A percentile compares a stretch with the other conserved stretches of the same genome.
Conservation (phyloP, 2,329 filamentous ascomycete species). For the Diaporthe sp. region DNA sequence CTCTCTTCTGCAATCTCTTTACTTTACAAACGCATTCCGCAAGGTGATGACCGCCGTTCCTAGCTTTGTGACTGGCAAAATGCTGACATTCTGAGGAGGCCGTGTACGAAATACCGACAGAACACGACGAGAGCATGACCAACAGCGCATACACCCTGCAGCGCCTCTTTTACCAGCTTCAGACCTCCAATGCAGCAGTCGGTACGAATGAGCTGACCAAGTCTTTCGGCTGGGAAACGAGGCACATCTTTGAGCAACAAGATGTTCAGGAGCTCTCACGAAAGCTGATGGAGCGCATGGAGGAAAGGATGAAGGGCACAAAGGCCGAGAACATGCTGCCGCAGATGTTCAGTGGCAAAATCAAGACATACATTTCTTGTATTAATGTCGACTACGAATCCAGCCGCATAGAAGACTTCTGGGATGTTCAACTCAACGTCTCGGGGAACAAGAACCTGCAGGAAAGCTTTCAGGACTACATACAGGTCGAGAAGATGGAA, state of each 20-base stretch:
- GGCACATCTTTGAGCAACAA: constrained; percentile 98
- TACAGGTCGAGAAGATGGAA: constrained; percentile 96
- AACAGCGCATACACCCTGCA: constrained; percentile 97
- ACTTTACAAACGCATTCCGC: constrained; percentile 92
- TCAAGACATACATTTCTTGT: constrained; percentile 98
- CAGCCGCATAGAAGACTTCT: constrained; percentile 95
- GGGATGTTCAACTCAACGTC: constrained; percentile 98
- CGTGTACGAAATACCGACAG: constrained; percentile 96
- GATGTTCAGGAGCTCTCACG: constrained; percentile 97
- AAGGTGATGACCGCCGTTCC: constrained; percentile 70
- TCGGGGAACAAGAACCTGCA: constrained; percentile 92
- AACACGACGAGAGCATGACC: constrained; percentile 81
- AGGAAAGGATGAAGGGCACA: constrained; percentile 98
- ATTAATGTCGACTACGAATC: constrained; percentile 99
- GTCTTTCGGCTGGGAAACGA: constrained; percentile 98
- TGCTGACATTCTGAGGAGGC: constrained; percentile 67
- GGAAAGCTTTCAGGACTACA: constrained; percentile 96
- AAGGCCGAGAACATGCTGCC: constrained; percentile 89
- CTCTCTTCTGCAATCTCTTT: constrained; percentile 85
- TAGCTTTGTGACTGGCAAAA: constrained; percentile 38
- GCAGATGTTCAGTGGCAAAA: constrained; percentile 95
- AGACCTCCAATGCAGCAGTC: constrained; percentile 87
- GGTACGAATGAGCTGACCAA: constrained; percentile 93
- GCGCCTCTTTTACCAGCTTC: constrained; percentile 93
- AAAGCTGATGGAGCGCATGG: constrained; percentile 97